phyloP scores from a whole-genome alignment of 305 asterid species.

The Withania somnifera region DNA sequence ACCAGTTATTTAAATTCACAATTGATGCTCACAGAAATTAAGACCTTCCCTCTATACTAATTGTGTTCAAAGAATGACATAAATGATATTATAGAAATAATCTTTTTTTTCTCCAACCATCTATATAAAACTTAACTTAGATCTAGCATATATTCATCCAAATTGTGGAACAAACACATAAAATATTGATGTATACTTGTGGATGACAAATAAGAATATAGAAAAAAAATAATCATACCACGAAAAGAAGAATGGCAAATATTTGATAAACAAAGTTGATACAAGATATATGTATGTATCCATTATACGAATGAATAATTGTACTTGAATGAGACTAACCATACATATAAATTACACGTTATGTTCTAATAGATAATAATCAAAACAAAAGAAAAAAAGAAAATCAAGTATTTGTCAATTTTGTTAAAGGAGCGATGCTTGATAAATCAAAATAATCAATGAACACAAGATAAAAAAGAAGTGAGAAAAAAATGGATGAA shows the following conservation, averaged over 20 bases:
- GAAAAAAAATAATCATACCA: neutral
- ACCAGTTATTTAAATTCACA: neutral
- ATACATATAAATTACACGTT: neutral
- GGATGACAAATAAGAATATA: neutral
- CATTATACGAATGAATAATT: neutral
- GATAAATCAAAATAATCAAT: neutral
- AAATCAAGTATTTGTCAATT: neutral
- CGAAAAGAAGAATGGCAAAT: neutral
- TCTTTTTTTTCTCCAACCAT: neutral
- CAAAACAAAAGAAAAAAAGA: neutral
- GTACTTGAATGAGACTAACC: neutral
- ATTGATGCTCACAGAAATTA: neutral
- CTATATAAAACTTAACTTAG: neutral
- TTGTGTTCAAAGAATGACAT: neutral
- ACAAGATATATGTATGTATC: neutral
- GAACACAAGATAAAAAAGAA: neutral
- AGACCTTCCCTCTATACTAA: neutral
- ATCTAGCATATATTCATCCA: neutral
- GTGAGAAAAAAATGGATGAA: too few relatives aligned
- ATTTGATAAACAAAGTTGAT: neutral
- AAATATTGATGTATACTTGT: neutral
- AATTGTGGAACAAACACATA: neutral
- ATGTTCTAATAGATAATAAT: neutral
- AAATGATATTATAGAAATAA: neutral
- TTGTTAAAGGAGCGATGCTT: neutral